Evolutionary conservation across 768 basidiomycete species (phyloP), one percentile per base, ranked within the genome.

Genomic region (Gymnopilus junonius): DNA sequence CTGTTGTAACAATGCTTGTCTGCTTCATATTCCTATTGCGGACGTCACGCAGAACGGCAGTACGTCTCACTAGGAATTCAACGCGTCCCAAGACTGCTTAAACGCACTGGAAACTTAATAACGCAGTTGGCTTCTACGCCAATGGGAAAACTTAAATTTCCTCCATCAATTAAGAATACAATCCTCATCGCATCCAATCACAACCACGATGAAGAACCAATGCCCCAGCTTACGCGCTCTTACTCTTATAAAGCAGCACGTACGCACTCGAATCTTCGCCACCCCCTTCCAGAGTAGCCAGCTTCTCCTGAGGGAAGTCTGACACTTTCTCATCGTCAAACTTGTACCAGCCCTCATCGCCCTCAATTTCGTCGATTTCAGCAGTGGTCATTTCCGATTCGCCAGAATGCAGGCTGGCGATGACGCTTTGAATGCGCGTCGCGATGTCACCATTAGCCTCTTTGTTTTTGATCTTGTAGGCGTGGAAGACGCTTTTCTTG

Each of bases 291-390:
- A 98, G 83, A 8, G 87, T 87, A 27, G 84, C 71, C 62, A 99
- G 79, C 77, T 94, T 97, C 73, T 95, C 95, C 75, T 84, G 85
- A 1, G 87, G 88, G 75, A 99, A 96, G 58, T 89, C 67, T 17
- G 93, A 90, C 39, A 94, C 96, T 77, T 94, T 97, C 66, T 97
- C 94, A 68, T 98, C 95, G 70, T 98, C 97, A 71, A 96, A 98
- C 78, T 96, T 97, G 80, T 91, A 93, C 97, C 97, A 93, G 71
- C 91, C 91, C 64, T 92, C 90, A 53, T 93, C 88, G 46, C 87
- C 87, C 51, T 89, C 87, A 27, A 68, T 39, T 6, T 67, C 69
- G 40, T 85, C 79, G 50, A 80, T 74, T 60, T 82, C 82, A 27
- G 74, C 69, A 5, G 70, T 56, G 4, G 71, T 69, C 20, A 65